Conservation (phyloP, 2,329 filamentous ascomycete species). For the Rhinocladiella mackenziei region DNA sequence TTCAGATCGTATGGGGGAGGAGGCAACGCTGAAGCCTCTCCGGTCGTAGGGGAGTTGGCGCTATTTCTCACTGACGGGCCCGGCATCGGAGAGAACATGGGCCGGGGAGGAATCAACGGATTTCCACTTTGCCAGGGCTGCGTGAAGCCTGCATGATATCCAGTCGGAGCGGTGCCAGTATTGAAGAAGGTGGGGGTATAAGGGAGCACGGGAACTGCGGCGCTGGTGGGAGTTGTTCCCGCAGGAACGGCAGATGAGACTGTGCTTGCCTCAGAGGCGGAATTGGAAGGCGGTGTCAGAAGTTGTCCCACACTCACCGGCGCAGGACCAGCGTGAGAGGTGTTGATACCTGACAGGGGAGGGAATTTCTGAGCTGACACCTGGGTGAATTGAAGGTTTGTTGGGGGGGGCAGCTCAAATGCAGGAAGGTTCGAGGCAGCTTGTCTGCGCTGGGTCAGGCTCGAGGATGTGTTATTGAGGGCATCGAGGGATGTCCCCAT, state of each 20-base stretch:
- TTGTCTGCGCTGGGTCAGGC: slow-evolving; percentile 67
- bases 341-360: slow-evolving; percentile 33
- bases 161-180: slow-evolving; percentile 56
- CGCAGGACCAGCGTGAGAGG: slow-evolving; percentile 40
- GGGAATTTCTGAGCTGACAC: slow-evolving; percentile 51
- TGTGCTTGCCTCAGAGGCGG: slow-evolving; percentile 47
- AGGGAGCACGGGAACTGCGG: slow-evolving; percentile 53
- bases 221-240: slow-evolving; percentile 53
- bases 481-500: slow-evolving; percentile 61
- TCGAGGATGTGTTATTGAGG: slow-evolving; percentile 59
- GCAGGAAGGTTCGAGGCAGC: slow-evolving; percentile 64
- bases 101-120: slow-evolving; percentile 42
- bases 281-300: slow-evolving; percentile 59
- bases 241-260: slow-evolving; percentile 50
- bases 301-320: slow-evolving; percentile 58
- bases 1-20: slow-evolving; percentile 65
- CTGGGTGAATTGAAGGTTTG: slow-evolving; percentile 45
- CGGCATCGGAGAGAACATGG: slow-evolving; percentile 56
- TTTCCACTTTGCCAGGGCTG: slow-evolving; percentile 44
- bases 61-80: slow-evolving; percentile 51
- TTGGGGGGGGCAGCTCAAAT: slow-evolving; percentile 65
- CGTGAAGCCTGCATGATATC: slow-evolving; percentile 46
- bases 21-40: slow-evolving; percentile 55
- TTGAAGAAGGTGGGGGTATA: slow-evolving; percentile 61
- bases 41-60: slow-evolving; percentile 57